Evolutionary conservation across 1,284 basidiomycete species (phyloP), one percentile per base, ranked within the genome.

Genomic region (Blastosporella zonata): DNA sequence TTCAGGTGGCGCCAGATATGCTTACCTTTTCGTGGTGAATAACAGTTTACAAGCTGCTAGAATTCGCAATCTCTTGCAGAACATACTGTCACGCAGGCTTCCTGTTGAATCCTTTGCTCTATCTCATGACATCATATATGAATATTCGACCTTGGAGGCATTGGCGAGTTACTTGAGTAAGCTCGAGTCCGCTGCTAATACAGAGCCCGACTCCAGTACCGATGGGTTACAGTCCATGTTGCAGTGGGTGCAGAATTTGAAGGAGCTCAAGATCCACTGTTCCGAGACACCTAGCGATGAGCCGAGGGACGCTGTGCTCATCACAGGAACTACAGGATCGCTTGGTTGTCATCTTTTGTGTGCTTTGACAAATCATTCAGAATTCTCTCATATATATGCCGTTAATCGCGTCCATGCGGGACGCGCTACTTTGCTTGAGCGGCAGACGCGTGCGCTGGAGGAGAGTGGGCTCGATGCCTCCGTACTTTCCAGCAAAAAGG

Each of bases 311-410:
- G 44, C 23, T 3, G 34, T 51, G 12, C 35, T 51, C 5, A 12
- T 51, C 5, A 51, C 44, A 10, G 49, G 49, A 15, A 51, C 44
- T 15, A 51, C 49, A 17, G 49, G 44, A 3, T 21, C 44, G 9
- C 22, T 51, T 3, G 49, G 49, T 8, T 40, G 38, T 18, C 35
- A 51, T 28, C 22, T 51, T n/a, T 15, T 51, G 18, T 23, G 13
- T n/a, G 15, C 9, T 10, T 22, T 51, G 12, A 29, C 20, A 9
- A 29, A n/a, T 6, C 7, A 28, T 10, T 28, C 21, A 15, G 10
- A 29, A 10, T 22, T 47, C n/a, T 29, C 23, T 8, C 37, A 25
- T 15, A 21, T 51, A 3, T 51, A 51, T 34, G 45, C 49, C 20
- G 6, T 51, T 23, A 51, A 51, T 42, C 44, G 49, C 17, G n/a